Conservation (phyloP, 805 yeast genomes). For the Kazachstania africana region DNA sequence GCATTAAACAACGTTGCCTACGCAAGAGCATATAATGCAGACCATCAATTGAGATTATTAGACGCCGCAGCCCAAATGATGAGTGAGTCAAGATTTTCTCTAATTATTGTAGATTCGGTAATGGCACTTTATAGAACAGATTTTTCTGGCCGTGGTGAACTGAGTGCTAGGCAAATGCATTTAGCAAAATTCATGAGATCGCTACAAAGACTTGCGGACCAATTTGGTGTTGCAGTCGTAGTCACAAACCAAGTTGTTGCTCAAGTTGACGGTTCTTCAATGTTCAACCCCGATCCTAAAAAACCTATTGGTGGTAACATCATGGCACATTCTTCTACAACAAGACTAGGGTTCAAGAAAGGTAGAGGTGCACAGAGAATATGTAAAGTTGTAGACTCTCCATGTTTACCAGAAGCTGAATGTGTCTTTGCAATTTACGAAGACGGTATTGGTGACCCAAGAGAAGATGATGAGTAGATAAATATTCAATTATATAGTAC, state of each 20-base stretch:
- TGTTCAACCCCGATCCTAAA: conserved; percentile 90
- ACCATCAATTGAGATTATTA: conserved; percentile 79
- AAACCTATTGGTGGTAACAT: conserved; percentile 98
- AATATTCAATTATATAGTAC: too few species aligned
- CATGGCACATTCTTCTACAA: conserved; percentile 92
- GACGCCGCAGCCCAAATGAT: conserved; percentile 91
- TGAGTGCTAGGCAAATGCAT: conserved; percentile 88
- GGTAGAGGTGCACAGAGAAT: conserved; percentile 88
- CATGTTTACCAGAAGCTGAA: conserved; percentile 92
- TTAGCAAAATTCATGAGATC: conserved; percentile 89
- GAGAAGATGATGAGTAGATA: conserved; percentile 50
- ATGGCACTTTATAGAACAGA: conserved; percentile 96
- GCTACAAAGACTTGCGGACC: conserved; percentile 88
- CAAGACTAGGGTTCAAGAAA: conserved; percentile 80
- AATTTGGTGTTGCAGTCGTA: conserved; percentile 93
- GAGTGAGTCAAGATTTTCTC: conserved; percentile 84
- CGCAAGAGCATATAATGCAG: conserved; percentile 95
- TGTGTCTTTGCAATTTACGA: conserved; percentile 92
- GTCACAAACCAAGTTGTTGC: conserved; percentile 96
- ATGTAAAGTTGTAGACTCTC: conserved; percentile 91
- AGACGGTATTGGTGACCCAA: conserved; percentile 95
- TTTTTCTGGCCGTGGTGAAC: conserved; percentile 89
- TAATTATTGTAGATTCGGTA: conserved; percentile 89
- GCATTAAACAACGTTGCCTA: conserved; percentile 96
- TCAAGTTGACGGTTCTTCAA: conserved; percentile 75